phyloP scores from a whole-genome alignment of 1,139 yeast genomes.

The Hyphopichia pseudoburtonii region DNA sequence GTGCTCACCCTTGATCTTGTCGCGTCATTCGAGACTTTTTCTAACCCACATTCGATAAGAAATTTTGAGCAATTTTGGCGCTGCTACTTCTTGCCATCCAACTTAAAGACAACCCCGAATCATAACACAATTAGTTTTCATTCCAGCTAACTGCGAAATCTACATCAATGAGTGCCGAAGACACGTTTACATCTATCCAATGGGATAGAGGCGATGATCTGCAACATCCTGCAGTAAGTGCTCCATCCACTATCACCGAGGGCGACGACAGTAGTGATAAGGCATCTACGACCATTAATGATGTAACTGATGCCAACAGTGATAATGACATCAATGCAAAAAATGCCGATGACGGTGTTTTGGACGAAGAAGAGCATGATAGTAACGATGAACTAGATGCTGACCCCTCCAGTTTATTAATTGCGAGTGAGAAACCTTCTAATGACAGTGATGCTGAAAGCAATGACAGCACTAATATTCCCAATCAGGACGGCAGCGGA shows the following conservation, averaged over 20 bases:
- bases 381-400: conserved; percentile 6
- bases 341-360: not conserved
- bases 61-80: no score
- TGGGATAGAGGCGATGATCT: conserved; percentile 52
- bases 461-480: no score
- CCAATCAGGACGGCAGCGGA: no score
- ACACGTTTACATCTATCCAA: conserved; percentile 57
- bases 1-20: no score
- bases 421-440: conserved; percentile 4
- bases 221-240: conserved; percentile 2
- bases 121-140: no score
- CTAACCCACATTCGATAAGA: no score
- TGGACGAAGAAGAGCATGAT: not conserved
- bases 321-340: not conserved
- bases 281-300: not conserved
- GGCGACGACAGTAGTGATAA: conserved; percentile 10
- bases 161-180: conserved; percentile 34
- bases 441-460: conserved; percentile 3
- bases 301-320: conserved; percentile 4
- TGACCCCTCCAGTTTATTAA: conserved; percentile 15
- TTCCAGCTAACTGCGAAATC: not conserved
- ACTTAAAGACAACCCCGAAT: no score
- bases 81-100: no score
- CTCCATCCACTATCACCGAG: conserved; percentile 8
- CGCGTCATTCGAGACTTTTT: no score